Conservation (phyloP, 2,329 filamentous ascomycete species). For the Aspergillus brasiliensis region DNA sequence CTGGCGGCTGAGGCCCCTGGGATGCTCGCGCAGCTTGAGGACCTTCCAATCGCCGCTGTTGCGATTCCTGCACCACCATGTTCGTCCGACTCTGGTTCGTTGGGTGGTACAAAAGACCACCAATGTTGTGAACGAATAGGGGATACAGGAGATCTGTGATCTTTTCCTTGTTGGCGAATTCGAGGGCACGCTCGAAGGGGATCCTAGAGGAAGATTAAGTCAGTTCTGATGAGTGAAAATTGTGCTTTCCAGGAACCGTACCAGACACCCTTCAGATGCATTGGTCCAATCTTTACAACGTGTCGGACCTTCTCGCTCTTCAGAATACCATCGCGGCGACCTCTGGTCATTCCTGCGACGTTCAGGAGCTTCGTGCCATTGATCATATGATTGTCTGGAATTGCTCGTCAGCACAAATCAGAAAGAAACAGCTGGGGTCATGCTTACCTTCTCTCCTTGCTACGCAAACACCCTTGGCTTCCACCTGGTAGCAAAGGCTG, state of each 20-base stretch:
- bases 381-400: slow-evolving; percentile 94
- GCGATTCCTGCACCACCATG: slow-evolving; percentile 81
- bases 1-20: slow-evolving; percentile 66
- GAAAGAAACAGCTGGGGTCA: neutral
- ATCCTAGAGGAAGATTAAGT: slow-evolving; percentile 65
- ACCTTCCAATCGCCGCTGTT: slow-evolving; percentile 71
- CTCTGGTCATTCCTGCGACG: slow-evolving; percentile 96
- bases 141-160: slow-evolving; percentile 95
- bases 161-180: slow-evolving; percentile 99
- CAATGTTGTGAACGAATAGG: slow-evolving; percentile 96
- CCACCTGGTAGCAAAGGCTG: slow-evolving; percentile 95
- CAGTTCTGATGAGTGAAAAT: no score
- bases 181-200: slow-evolving; percentile 93
- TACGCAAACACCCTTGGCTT: slow-evolving; percentile 93
- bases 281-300: slow-evolving; percentile 97
- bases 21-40: slow-evolving; percentile 54
- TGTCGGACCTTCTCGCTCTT: slow-evolving; percentile 97
- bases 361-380: slow-evolving; percentile 97
- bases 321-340: slow-evolving; percentile 89
- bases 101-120: slow-evolving; percentile 88
- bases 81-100: slow-evolving; percentile 76
- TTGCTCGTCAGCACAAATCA: neutral
- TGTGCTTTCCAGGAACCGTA: slow-evolving; percentile 51
- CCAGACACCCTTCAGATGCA: slow-evolving; percentile 98
- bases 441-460: slow-evolving; percentile 84